phyloP scores from a whole-genome alignment of 106 monocot genomes.

The Phalaenopsis aphrodite region DNA sequence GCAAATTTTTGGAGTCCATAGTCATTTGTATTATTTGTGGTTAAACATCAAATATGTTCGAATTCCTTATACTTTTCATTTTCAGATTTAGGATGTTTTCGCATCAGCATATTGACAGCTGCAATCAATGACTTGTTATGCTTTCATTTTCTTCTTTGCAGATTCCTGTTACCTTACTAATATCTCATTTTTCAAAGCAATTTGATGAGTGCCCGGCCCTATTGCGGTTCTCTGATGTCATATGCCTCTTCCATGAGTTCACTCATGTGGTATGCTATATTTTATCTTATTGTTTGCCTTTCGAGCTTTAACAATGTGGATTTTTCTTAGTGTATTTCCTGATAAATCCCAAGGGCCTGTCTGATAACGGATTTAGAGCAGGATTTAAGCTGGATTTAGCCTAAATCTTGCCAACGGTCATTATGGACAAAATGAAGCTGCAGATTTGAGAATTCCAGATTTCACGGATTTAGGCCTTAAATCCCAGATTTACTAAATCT shows the following conservation, averaged over 20 bases:
- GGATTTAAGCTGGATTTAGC: no score
- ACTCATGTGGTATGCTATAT: slow-evolving; percentile 66
- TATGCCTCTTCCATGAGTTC: slow-evolving; percentile 86
- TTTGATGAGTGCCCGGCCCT: slow-evolving; percentile 43
- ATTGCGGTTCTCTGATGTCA: slow-evolving; percentile 74
- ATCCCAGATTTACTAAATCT: no score
- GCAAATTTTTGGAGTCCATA: no score
- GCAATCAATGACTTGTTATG: not conserved
- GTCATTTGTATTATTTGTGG: no score
- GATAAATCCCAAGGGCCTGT: no score
- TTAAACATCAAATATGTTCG: no score
- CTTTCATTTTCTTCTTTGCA: slow-evolving; percentile 9
- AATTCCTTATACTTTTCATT: not conserved
- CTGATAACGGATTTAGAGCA: no score
- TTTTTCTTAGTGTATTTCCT: no score
- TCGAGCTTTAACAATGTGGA: not conserved
- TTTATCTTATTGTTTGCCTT: not conserved
- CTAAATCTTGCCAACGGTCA: no score
- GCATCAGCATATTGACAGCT: not conserved
- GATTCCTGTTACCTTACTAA: slow-evolving; percentile 66
- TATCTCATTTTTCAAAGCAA: slow-evolving; percentile 68
- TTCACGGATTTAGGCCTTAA: no score
- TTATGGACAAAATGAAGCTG: no score
- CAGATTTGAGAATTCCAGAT: no score
- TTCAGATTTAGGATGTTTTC: not conserved